Percentiles rank a stretch among this genome's conserved stretches.
Evolutionary conservation across 2,329 filamentous ascomycete genomes (phyloP).

Genomic region (Ilyonectria mors-panacis): DNA sequence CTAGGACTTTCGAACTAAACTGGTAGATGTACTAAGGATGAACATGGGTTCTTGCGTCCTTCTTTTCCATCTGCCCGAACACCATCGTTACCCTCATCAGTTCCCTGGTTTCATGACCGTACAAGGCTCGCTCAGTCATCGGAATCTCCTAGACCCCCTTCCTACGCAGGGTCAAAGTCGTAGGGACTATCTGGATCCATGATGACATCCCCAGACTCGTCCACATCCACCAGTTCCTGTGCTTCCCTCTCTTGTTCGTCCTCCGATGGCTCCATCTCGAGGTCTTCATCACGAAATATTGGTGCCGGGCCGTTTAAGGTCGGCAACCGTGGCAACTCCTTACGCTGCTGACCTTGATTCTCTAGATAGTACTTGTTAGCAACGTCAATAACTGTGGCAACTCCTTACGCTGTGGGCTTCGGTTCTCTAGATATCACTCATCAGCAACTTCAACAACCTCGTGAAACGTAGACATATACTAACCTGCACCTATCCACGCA

Average conservation of each 20-base stretch:
- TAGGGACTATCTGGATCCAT: background rate
- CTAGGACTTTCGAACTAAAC: no score
- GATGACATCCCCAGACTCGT: background rate
- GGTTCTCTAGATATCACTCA: background rate
- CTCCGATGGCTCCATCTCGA: background rate
- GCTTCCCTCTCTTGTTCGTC: background rate
- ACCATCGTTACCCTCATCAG: background rate
- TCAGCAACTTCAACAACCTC: background rate
- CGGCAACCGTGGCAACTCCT: background rate
- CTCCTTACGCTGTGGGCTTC: background rate
- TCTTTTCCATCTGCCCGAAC: no score
- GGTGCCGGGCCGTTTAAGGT: background rate
- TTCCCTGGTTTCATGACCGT: no score
- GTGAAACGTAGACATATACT: background rate
- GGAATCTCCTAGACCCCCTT: background rate
- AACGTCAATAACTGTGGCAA: background rate
- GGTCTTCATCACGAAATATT: background rate
- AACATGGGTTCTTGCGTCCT: no score
- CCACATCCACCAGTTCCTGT: background rate
- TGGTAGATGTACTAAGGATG: no score
- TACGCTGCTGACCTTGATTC: background rate
- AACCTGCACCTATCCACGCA: conserved; percentile 32
- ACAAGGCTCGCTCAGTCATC: background rate
- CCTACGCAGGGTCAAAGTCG: background rate
- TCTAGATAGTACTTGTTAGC: background rate